These are phyloP conservation scores for Penicillium roqueforti DNA, from an alignment of 495 filamentous ascomycete species.

Conservation along the genomic window DNA sequence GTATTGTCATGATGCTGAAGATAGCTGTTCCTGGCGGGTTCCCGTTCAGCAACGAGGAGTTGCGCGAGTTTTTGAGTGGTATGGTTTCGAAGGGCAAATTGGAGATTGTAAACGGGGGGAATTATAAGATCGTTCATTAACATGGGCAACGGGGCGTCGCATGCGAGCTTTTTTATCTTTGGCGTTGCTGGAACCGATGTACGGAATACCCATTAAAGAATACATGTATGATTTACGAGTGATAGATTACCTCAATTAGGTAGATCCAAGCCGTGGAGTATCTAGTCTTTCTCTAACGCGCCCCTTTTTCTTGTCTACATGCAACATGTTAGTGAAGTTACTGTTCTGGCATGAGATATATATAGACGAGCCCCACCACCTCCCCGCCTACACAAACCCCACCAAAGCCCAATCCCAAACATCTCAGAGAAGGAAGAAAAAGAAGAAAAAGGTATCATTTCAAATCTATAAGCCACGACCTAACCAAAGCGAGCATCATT, in stretches of 20 bases:
- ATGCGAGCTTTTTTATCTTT: not conserved
- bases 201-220: slow-evolving; percentile 1
- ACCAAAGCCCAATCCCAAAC: not conserved
- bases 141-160: not conserved
- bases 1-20: slow-evolving; percentile 90
- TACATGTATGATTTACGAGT: slow-evolving; percentile 1
- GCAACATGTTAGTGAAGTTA: too few relatives aligned
- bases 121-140: slow-evolving; percentile 54
- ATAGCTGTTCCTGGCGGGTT: slow-evolving; percentile 85
- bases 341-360: too few relatives aligned
- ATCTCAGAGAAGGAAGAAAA: not conserved
- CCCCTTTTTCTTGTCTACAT: too few relatives aligned
- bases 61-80: slow-evolving; percentile 70
- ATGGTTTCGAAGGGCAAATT: slow-evolving; percentile 69
- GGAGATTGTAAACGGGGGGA: slow-evolving; percentile 66
- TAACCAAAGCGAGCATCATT: slow-evolving; percentile 39
- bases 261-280: not conserved
- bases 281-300: too few relatives aligned
- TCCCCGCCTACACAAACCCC: not conserved
- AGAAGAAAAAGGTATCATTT: slow-evolving; percentile 18
- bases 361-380: too few relatives aligned
- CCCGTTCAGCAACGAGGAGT: slow-evolving; percentile 69
- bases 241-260: not conserved
- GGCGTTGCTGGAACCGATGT: not conserved
- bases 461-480: slow-evolving; percentile 10